Conservation (phyloP, 768 basidiomycete species). For the Termitomyces sp. region DNA sequence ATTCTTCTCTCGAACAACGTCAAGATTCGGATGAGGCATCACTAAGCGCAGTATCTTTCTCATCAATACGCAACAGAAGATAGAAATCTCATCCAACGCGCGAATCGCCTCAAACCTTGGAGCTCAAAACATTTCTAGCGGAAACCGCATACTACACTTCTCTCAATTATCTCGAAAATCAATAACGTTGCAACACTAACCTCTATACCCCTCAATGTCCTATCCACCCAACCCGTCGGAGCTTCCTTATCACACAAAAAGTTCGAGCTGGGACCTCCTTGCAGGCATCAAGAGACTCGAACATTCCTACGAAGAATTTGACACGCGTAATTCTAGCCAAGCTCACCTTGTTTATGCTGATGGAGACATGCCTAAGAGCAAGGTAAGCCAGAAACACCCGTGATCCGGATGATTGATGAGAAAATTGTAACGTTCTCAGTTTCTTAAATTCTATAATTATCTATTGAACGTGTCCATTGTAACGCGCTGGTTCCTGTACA, state of each 20-base stretch:
- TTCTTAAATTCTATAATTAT: slow-evolving; percentile 64
- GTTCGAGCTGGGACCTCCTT: slow-evolving; percentile 46
- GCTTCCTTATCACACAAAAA: slow-evolving; percentile 11
- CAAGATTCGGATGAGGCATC: not conserved
- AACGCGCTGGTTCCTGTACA: slow-evolving; percentile 76
- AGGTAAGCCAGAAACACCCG: slow-evolving; percentile 28
- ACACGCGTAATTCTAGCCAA: slow-evolving; percentile 45
- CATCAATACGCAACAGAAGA: not conserved
- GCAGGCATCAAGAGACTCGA: slow-evolving; percentile 47
- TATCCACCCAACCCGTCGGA: slow-evolving; percentile 7
- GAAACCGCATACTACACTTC: not conserved
- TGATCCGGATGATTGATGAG: not conserved
- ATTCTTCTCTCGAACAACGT: not conserved
- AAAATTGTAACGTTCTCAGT: slow-evolving; percentile 26
- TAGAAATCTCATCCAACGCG: not conserved
- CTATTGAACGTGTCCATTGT: slow-evolving; percentile 71
- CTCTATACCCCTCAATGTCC: slow-evolving; percentile 6
- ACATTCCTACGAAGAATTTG: slow-evolving; percentile 53
- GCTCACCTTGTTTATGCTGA: slow-evolving; percentile 52
- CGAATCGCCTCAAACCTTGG: not conserved
- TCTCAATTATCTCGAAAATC: not conserved
- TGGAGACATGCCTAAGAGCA: slow-evolving; percentile 55
- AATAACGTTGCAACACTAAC: not conserved
- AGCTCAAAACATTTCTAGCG: slow-evolving; percentile 5
- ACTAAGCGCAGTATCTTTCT: not conserved